phyloP scores from a whole-genome alignment of 164 flowering plant species.

The Vitis labrusca region DNA sequence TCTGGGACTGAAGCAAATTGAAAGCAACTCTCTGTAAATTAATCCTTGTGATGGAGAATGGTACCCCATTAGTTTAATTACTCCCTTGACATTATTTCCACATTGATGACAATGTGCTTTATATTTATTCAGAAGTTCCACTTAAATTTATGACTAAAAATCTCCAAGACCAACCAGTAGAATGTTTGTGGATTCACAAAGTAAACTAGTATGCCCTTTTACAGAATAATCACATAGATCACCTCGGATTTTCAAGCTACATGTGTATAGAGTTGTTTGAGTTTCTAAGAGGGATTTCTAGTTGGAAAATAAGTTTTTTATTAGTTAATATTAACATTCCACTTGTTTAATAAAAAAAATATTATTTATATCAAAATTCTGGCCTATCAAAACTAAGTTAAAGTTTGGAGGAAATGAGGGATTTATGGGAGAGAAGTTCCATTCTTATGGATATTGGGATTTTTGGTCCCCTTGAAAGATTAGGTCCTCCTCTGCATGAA shows the following conservation, averaged over 20 bases:
- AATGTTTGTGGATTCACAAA: not conserved
- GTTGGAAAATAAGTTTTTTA: not conserved
- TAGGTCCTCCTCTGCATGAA: too few species aligned
- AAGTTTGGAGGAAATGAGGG: too few species aligned
- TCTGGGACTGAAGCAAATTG: slow-evolving; percentile 1
- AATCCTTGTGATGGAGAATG: not conserved
- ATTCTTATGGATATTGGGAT: too few species aligned
- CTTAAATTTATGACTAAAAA: not conserved
- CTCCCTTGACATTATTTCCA: not conserved
- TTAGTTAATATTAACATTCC: not conserved
- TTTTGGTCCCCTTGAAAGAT: too few species aligned
- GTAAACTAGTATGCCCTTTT: not conserved
- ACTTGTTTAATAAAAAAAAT: not conserved
- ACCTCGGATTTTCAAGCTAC: not conserved
- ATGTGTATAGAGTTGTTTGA: not conserved
- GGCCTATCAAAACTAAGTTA: too few species aligned
- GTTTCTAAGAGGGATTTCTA: not conserved
- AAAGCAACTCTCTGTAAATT: not conserved
- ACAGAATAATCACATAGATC: not conserved
- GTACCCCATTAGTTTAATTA: not conserved
- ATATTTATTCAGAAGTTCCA: too few species aligned
- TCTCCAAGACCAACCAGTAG: not conserved
- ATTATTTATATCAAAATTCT: not conserved
- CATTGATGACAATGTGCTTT: not conserved
- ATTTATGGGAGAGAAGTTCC: too few species aligned